phyloP scores from a whole-genome alignment of 192 early-diverging fungal genomes.

The Ambispora gerdemannii region DNA sequence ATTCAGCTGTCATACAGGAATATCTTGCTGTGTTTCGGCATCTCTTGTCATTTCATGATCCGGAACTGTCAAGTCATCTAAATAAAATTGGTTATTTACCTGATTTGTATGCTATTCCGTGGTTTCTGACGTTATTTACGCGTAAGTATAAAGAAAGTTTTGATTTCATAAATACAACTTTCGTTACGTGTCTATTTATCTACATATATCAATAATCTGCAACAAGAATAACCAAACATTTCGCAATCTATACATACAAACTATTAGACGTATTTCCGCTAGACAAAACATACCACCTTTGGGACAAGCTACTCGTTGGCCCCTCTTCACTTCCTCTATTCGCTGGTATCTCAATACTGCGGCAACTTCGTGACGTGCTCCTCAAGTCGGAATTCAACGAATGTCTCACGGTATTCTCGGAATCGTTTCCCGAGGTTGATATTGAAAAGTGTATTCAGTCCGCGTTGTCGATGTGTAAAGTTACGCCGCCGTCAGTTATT shows the following conservation, averaged over 20 bases:
- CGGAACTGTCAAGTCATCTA: slow-evolving; percentile 65
- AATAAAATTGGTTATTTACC: slow-evolving; percentile 60
- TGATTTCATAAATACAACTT: no score
- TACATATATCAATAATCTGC: slow-evolving; percentile 16
- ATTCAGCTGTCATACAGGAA: slow-evolving; percentile 65
- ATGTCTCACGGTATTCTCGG: slow-evolving; percentile 45
- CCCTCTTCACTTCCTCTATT: slow-evolving; percentile 64
- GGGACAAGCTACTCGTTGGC: slow-evolving; percentile 72
- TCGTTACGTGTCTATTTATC: neutral
- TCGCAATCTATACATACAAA: no score
- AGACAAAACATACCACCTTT: slow-evolving; percentile 76
- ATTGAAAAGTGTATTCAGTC: slow-evolving; percentile 66
- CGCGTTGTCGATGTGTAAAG: slow-evolving; percentile 59
- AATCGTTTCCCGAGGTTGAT: slow-evolving; percentile 66
- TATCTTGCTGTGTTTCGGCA: slow-evolving; percentile 65
- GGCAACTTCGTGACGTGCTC: slow-evolving; percentile 61
- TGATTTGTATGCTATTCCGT: slow-evolving; percentile 76
- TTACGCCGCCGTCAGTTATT: slow-evolving; percentile 64
- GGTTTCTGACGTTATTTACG: slow-evolving; percentile 81
- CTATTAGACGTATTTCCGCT: slow-evolving; percentile 71
- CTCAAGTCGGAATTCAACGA: slow-evolving; percentile 71
- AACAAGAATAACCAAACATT: no score
- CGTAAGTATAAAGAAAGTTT: slow-evolving; percentile 56
- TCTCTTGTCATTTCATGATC: slow-evolving; percentile 69
- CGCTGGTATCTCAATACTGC: slow-evolving; percentile 65